Base-by-base conservation (phyloP, 176 grass and related monocot genomes). In the Puccinellia tenuiflora region DNA sequence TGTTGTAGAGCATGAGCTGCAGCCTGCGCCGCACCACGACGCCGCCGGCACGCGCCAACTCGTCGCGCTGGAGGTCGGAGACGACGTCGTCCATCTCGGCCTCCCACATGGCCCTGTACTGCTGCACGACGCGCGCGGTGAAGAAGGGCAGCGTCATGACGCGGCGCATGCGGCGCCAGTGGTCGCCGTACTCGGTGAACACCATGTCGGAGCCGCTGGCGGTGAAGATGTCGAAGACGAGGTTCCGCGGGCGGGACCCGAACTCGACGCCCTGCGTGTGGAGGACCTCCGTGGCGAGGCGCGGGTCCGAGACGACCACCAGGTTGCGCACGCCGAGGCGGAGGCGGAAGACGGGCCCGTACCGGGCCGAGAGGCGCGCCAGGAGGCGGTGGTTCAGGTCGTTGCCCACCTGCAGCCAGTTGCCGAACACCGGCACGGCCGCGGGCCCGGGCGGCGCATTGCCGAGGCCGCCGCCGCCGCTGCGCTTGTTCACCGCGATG, bases 131-230 rank as follows among this genome's bases (percentile, higher is more conserved):
- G 38, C 68, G 76, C 24, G 82, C 88, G 60, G 92, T 98, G 90
- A 98, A 95, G 88, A 98, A 98, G 38, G 96, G 96, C 7, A 88
- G 90, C 39, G 92, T 98, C 96, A 95, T 91, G 87, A 98, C 94
- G 53, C 96, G 86, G 59, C 92, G 88, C 96, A 98, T 98, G 79
- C 87, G 88, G 79, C 92, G 96, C 92, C 92, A 98, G 86, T 98
- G 96, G 74, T 98, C 90, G 35, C 96, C 92, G 64, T 98, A 98
- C 56, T 93, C 96, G 2, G 95, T 95, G 92, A 98, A 98, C 16
- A 98, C 96, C 96, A 98, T 93, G 84, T 98, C 87, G 17, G 48
- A 53, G 59, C 95, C 95, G 66, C 85, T 50, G 28, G 88, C 90
- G 9, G 95, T 98, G 85, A 98, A 98, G 75, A 98, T 88, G 83